A percentile compares a stretch with the other conserved stretches of the same genome.
phyloP scores from a whole-genome alignment of 202 grass and related monocot genomes.

The Saccharum hybrid region DNA sequence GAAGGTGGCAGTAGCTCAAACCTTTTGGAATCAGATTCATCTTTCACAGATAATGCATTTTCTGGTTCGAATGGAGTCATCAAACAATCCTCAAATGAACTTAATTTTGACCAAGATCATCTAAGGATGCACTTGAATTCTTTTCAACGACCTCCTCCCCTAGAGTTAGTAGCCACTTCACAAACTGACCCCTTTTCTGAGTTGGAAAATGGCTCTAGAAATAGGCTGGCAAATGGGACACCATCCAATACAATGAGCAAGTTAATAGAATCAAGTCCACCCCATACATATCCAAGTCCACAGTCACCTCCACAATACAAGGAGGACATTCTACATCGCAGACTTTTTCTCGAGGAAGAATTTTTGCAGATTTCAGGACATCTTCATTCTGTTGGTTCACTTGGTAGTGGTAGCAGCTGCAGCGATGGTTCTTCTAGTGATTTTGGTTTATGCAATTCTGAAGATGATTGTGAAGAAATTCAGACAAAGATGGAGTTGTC shows the following conservation, averaged over 20 bases:
- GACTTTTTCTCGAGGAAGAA: conserved; percentile 77
- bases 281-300: conserved; percentile 52
- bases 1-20: conserved; percentile 57
- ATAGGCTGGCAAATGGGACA: conserved; percentile 40
- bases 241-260: conserved; percentile 45
- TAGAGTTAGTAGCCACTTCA: conserved; percentile 47
- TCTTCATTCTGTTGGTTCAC: conserved; percentile 52
- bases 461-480: conserved; percentile 61
- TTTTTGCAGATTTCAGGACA: conserved; percentile 71
- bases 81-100: conserved; percentile 39
- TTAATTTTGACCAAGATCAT: conserved; percentile 42
- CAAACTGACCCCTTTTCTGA: conserved; percentile 43
- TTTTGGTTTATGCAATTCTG: conserved; percentile 80
- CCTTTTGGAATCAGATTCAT: conserved; percentile 56
- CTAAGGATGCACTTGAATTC: conserved; percentile 43
- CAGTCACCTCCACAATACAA: conserved; percentile 82
- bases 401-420: conserved; percentile 69
- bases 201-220: conserved; percentile 47
- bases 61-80: conserved; percentile 45
- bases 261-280: conserved; percentile 60
- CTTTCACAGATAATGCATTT: conserved; percentile 53
- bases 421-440: conserved; percentile 79
- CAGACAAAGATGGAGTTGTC: conserved; percentile 52
- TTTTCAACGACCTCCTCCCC: conserved; percentile 45
- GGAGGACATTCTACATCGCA: conserved; percentile 85